Percentiles rank a stretch among this genome's conserved stretches.
Evolutionary conservation across 192 early-diverging fungal species (phyloP).

Genomic region (Umbelopsis sp.): DNA sequence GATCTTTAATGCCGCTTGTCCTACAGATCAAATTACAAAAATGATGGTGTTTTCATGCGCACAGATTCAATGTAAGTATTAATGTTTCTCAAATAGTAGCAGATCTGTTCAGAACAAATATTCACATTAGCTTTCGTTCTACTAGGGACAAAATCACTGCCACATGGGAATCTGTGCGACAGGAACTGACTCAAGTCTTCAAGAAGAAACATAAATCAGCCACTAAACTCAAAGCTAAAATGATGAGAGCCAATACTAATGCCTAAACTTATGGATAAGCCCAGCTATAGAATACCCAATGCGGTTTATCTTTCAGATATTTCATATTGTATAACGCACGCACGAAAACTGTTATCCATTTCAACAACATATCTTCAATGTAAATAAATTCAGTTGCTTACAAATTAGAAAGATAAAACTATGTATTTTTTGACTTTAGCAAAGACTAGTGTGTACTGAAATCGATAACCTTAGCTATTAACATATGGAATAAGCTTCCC

Average conservation of each 20-base stretch:
- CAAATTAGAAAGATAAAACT: too few species aligned
- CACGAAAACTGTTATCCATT: too few species aligned
- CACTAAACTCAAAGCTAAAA: constrained; percentile 13
- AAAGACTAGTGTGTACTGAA: too few species aligned
- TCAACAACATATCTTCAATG: too few species aligned
- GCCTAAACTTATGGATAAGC: not conserved
- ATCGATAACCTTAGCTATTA: too few species aligned
- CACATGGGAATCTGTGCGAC: constrained; percentile 55
- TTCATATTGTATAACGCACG: too few species aligned
- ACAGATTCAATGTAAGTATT: constrained; percentile 44
- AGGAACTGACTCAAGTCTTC: constrained; percentile 64
- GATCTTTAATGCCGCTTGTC: not conserved
- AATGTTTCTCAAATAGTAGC: too few species aligned
- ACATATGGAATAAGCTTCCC: too few species aligned
- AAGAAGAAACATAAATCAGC: constrained; percentile 68
- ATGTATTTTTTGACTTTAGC: too few species aligned
- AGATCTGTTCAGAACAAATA: not conserved
- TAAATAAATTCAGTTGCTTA: too few species aligned
- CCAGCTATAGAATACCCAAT: too few species aligned
- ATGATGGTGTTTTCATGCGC: constrained; percentile 44
- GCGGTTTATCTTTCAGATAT: too few species aligned
- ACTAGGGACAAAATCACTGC: constrained; percentile 57
- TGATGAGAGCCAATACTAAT: not conserved
- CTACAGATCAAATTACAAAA: constrained; percentile 9
- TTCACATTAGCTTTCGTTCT: not conserved